Conservation (phyloP, 2,329 filamentous ascomycete species). For the Parasarocladium wereldwijsianum region DNA sequence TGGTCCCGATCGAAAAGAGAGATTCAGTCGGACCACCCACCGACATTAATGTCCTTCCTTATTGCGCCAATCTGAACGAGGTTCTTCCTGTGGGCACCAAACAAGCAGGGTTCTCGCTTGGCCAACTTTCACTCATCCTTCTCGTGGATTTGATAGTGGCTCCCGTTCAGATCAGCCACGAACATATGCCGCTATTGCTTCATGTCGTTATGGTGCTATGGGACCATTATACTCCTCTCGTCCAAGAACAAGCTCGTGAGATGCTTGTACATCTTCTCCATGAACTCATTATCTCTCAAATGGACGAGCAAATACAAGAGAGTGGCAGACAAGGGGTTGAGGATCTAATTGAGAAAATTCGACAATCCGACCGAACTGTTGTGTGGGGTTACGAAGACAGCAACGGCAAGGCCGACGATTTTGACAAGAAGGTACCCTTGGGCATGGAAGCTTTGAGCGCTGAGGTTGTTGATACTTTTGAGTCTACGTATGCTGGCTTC, state of each 20-base stretch:
- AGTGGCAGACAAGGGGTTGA: constrained; percentile 64
- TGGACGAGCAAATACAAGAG: constrained; percentile 53
- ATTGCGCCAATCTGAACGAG: constrained; percentile 72
- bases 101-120: constrained; percentile 79
- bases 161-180: constrained; percentile 63
- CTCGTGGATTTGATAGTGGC: constrained; percentile 94
- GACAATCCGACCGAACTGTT: constrained; percentile 68
- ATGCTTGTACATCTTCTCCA: constrained; percentile 98
- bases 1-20: constrained; percentile 81
- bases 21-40: constrained; percentile 53
- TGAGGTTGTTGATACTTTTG: constrained; percentile 74
- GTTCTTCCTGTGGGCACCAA: constrained; percentile 81
- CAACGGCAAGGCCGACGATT: constrained; percentile 61
- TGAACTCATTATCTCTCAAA: constrained; percentile 69
- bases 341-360: constrained; percentile 73
- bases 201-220: constrained; percentile 89
- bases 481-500: constrained; percentile 68
- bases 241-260: constrained; percentile 91
- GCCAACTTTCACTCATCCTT: constrained; percentile 83
- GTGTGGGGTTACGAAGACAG: constrained; percentile 93
- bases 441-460: constrained; percentile 77
- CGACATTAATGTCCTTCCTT: constrained; percentile 64
- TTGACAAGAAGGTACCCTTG: constrained; percentile 66
- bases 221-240: constrained; percentile 91
- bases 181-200: constrained; percentile 72